Percentiles rank a stretch among this genome's conserved stretches.
phyloP scores from a whole-genome alignment of 2,329 filamentous ascomycete genomes.

The Fusarium compactum region DNA sequence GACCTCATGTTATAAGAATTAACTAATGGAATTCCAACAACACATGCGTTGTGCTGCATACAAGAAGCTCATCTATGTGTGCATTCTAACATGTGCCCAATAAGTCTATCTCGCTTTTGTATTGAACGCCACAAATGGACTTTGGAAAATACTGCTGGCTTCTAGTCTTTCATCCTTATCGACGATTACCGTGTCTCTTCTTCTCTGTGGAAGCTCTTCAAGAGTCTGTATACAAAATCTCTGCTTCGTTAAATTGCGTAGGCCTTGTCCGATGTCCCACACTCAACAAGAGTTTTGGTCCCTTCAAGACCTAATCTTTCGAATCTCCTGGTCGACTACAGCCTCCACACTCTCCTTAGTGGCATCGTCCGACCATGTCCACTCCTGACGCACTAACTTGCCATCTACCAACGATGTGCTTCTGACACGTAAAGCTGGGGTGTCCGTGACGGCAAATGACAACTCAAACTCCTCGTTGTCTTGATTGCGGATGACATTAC shows the following conservation, averaged over 20 bases:
- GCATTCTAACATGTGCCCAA: background rate
- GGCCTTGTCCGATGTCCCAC: too few species aligned
- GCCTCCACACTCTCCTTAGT: constrained; percentile 38
- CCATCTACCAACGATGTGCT: constrained; percentile 35
- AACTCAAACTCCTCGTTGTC: constrained; percentile 49
- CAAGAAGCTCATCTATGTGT: background rate
- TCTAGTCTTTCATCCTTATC: background rate
- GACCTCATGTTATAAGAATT: background rate
- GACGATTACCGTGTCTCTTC: background rate
- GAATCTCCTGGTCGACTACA: constrained; percentile 38
- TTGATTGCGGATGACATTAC: constrained; percentile 49
- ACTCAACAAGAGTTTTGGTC: background rate
- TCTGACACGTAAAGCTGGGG: constrained; percentile 40
- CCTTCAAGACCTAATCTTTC: constrained; percentile 37
- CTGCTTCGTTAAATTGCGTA: background rate
- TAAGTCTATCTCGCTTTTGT: background rate
- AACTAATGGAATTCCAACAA: background rate
- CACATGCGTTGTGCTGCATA: background rate
- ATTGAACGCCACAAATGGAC: background rate
- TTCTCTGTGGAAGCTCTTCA: background rate
- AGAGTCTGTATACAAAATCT: background rate
- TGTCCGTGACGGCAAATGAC: constrained; percentile 48
- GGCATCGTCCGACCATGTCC: constrained; percentile 48
- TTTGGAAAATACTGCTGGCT: background rate
- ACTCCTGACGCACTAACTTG: constrained; percentile 37